phyloP scores from a whole-genome alignment of 805 yeast genomes.

The Millerago galiae region DNA sequence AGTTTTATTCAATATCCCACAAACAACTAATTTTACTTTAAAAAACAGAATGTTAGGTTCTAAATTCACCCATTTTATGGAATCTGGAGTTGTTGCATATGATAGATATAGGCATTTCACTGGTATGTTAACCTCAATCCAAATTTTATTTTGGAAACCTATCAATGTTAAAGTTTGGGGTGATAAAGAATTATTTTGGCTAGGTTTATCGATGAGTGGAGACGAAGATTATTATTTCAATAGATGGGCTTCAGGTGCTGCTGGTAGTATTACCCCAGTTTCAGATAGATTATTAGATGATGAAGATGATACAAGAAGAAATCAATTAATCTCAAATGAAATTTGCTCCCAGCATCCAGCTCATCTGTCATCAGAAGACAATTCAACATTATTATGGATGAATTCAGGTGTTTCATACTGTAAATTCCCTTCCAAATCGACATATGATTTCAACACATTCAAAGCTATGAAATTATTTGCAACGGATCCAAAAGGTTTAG shows the following conservation, averaged over 20 bases:
- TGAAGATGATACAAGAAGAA: slow-evolving; percentile 12
- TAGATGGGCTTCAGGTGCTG: slow-evolving; percentile 46
- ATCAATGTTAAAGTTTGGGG: slow-evolving; percentile 50
- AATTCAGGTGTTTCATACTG: slow-evolving; percentile 54
- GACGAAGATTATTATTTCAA: slow-evolving; percentile 50
- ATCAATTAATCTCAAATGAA: slow-evolving; percentile 29
- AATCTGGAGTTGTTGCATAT: slow-evolving; percentile 39
- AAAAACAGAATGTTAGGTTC: slow-evolving; percentile 33
- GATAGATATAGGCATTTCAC: slow-evolving; percentile 43
- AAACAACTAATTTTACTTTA: slow-evolving; percentile 29
- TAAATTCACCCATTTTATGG: slow-evolving; percentile 36
- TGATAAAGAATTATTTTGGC: slow-evolving; percentile 64
- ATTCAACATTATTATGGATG: slow-evolving; percentile 47
- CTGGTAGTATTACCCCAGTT: slow-evolving; percentile 37
- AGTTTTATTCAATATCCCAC: slow-evolving; percentile 30
- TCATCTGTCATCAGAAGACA: slow-evolving; percentile 44
- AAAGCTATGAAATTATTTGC: slow-evolving; percentile 14
- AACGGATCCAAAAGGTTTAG: slow-evolving; percentile 18
- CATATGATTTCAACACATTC: slow-evolving; percentile 25
- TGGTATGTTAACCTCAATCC: slow-evolving; percentile 38
- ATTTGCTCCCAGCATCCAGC: slow-evolving; percentile 58
- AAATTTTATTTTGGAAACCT: slow-evolving; percentile 33
- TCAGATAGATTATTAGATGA: slow-evolving; percentile 12
- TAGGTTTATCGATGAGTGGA: slow-evolving; percentile 49
- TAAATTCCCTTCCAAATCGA: slow-evolving; percentile 26